Evolutionary conservation across 108 stramenopile genomes (phyloP).

Genomic region (Cyclostephanos invisitatus): DNA sequence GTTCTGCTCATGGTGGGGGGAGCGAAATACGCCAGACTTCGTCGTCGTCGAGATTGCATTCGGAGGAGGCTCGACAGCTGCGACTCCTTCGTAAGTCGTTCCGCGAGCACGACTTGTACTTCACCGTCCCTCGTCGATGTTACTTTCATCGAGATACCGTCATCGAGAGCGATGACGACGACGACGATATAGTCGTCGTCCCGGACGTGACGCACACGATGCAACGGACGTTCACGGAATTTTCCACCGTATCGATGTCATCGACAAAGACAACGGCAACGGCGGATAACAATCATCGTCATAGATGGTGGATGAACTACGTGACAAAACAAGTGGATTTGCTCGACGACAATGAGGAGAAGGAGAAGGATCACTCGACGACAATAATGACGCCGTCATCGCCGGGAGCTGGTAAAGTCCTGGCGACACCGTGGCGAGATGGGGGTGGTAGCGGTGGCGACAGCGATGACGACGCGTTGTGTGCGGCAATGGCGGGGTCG

Average conservation of each 20-base stretch:
- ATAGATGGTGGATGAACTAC: conserved; percentile 37
- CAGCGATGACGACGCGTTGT: neutral
- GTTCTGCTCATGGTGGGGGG: neutral
- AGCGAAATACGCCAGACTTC: neutral
- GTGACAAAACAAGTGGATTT: conserved; percentile 2
- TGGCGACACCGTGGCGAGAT: neutral
- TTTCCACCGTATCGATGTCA: neutral
- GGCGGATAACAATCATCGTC: neutral
- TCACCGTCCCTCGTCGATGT: conserved; percentile 24
- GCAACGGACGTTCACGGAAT: conserved; percentile 52
- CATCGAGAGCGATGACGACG: conserved; percentile 2
- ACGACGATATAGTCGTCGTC: conserved; percentile 23
- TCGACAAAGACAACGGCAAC: conserved; percentile 1
- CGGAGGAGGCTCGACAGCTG: conserved; percentile 73
- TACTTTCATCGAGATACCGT: neutral
- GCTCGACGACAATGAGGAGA: conserved; percentile 5
- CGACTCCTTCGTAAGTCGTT: conserved; percentile 69
- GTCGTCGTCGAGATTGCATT: neutral
- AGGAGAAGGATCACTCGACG: too few species aligned
- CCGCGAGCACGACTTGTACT: conserved; percentile 79
- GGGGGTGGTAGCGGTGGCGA: neutral
- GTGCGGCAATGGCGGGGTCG: neutral
- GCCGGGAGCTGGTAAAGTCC: neutral
- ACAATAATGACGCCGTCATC: neutral
- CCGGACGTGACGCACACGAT: conserved; percentile 69